Conservation (phyloP, 345 rosid species). For the Pistacia atlantica region DNA sequence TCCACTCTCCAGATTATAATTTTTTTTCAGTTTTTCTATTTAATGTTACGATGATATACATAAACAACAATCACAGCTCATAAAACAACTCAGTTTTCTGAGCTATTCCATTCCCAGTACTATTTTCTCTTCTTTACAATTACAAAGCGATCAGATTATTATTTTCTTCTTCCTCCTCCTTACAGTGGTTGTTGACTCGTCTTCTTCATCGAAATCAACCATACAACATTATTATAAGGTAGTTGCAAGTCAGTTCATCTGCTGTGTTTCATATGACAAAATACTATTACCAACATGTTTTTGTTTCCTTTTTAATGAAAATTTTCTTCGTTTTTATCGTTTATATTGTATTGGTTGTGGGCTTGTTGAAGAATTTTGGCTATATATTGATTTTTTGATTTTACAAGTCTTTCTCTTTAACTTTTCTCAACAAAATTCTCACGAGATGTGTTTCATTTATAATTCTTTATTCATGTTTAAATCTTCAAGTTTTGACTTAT, state of each 20-base stretch:
- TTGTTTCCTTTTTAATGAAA: not conserved
- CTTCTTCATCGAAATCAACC: slow-evolving; percentile 1
- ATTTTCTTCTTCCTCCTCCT: not conserved
- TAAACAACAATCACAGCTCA: slow-evolving; percentile 3
- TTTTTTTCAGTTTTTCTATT: not conserved
- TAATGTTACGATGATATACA: not conserved
- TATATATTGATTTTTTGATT: not conserved
- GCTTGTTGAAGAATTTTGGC: not conserved
- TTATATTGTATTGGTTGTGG: not conserved
- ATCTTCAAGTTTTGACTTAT: slow-evolving; percentile 27
- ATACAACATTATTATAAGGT: not conserved
- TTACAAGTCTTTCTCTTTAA: not conserved
- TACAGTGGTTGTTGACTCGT: not conserved
- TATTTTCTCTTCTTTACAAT: not conserved
- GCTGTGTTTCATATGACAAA: not conserved
- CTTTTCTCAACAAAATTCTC: slow-evolving; percentile 2
- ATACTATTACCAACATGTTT: not conserved
- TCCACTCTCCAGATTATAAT: not conserved
- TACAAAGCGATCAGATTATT: not conserved
- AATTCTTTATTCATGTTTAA: not conserved
- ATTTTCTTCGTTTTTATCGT: not conserved
- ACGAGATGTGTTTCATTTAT: slow-evolving; percentile 11
- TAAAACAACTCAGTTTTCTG: slow-evolving; percentile 6
- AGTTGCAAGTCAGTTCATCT: not conserved
- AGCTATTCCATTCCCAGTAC: no score